These are phyloP conservation scores for Phytophthora hybrid DNA, from an alignment of 352 stramenopile species.

Conservation along the genomic window DNA sequence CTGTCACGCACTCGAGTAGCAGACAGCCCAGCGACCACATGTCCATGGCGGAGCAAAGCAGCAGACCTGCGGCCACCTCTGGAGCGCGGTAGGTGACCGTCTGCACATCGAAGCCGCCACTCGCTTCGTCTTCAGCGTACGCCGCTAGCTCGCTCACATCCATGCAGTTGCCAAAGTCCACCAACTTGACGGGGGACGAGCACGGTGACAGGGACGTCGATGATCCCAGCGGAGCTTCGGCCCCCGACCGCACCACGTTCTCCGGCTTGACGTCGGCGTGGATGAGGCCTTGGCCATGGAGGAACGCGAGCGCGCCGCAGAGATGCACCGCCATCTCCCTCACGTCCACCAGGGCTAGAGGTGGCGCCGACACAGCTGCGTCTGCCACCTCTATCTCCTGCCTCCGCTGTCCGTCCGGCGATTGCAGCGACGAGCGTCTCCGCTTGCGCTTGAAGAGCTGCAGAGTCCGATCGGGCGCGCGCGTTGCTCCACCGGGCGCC, in stretches of 20 bases:
- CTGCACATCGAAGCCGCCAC: slow-evolving; percentile 71
- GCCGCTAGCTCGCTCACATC: slow-evolving; percentile 47
- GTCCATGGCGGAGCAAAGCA: slow-evolving; percentile 70
- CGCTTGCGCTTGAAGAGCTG: slow-evolving; percentile 35
- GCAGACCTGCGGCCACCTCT: slow-evolving; percentile 69
- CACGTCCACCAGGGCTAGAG: slow-evolving; percentile 50
- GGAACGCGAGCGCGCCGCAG: slow-evolving; percentile 67
- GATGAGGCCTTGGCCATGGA: slow-evolving; percentile 69
- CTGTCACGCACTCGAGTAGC: slow-evolving; percentile 67
- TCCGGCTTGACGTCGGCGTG: slow-evolving; percentile 84
- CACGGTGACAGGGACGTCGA: slow-evolving; percentile 5
- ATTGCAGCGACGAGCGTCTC: slow-evolving; percentile 23
- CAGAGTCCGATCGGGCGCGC: slow-evolving; percentile 22
- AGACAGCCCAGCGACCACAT: slow-evolving; percentile 86
- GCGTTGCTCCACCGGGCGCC: slow-evolving; percentile 76
- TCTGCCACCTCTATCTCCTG: slow-evolving; percentile 3
- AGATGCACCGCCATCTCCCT: slow-evolving; percentile 70
- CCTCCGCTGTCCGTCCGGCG: slow-evolving; percentile 11
- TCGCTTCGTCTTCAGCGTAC: slow-evolving; percentile 42
- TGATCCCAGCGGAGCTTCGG: slow-evolving; percentile 24
- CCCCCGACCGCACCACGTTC: slow-evolving; percentile 59
- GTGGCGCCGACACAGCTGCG: slow-evolving; percentile 18
- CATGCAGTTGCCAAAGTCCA: slow-evolving; percentile 85
- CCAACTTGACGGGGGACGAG: slow-evolving; percentile 60
- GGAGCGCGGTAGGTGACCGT: slow-evolving; percentile 78